Evolutionary conservation across 257 asterid species (phyloP).

Genomic region (Voacanga thouarsii): DNA sequence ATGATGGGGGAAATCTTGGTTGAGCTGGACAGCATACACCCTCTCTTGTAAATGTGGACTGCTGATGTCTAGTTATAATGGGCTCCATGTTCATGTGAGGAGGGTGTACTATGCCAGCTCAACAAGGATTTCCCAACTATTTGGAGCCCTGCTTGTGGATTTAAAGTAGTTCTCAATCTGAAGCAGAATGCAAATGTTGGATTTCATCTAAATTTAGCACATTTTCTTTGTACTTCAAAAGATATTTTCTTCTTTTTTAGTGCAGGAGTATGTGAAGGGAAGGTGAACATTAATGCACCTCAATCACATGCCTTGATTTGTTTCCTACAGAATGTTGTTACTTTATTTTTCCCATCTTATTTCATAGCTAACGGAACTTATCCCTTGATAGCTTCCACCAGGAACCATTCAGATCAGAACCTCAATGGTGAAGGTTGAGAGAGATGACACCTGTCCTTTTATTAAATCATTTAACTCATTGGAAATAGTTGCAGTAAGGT

Average conservation of each 20-base stretch:
- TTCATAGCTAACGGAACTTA: constrained; percentile 7
- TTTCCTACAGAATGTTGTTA: not conserved
- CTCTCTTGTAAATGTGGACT: not conserved
- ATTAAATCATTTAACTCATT: constrained; percentile 50
- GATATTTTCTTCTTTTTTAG: not conserved
- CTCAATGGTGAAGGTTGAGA: constrained; percentile 80
- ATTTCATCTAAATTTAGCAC: not conserved
- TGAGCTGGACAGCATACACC: not conserved
- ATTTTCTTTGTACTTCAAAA: not conserved
- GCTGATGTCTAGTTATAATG: not conserved
- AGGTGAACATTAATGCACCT: not conserved
- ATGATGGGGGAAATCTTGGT: not conserved
- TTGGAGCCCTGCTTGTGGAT: not conserved
- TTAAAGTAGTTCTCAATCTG: not conserved
- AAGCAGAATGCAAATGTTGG: not conserved
- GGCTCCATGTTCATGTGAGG: not conserved
- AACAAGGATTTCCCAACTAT: not conserved
- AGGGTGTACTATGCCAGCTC: not conserved
- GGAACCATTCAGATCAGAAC: constrained; percentile 73
- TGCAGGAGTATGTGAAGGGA: not conserved
- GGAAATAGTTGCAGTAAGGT: constrained; percentile 68
- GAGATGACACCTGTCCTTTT: constrained; percentile 29
- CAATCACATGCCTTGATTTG: constrained; percentile 2
- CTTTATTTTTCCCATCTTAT: constrained; percentile 1
- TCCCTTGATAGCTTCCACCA: constrained; percentile 42